A percentile compares a stretch with the other conserved stretches of the same genome.
phyloP scores from a whole-genome alignment of 2,329 filamentous ascomycete genomes.

The Fusarium guadeloupense region DNA sequence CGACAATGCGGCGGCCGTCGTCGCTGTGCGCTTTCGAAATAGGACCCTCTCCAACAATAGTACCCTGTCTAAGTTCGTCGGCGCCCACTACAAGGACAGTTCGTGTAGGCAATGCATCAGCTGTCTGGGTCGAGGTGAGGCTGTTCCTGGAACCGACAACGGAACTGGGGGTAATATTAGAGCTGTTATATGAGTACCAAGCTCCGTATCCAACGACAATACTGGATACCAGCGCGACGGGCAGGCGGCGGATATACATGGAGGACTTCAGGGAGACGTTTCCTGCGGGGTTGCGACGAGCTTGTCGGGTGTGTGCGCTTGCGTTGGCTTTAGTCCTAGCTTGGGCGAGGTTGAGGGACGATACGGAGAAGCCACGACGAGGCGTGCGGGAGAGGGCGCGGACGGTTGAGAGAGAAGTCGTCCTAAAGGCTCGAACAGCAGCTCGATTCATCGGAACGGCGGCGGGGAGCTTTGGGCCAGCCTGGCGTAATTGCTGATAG shows the following conservation, averaged over 20 bases:
- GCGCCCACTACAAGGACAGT: slow-evolving; percentile 88
- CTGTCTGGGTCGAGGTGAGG: slow-evolving; percentile 53
- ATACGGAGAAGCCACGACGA: slow-evolving; percentile 53
- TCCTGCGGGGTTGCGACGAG: slow-evolving; percentile 36
- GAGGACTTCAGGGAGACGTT: slow-evolving; percentile 68
- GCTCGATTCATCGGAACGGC: slow-evolving; percentile 75
- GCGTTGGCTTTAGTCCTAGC: slow-evolving; percentile 64
- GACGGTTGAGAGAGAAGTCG: slow-evolving; percentile 71
- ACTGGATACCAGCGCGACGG: slow-evolving; percentile 72
- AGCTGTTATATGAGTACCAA: slow-evolving; percentile 74
- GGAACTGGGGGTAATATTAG: slow-evolving; percentile 47
- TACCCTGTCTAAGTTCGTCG: slow-evolving; percentile 88
- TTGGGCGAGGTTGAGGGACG: slow-evolving; percentile 67
- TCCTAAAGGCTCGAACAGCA: slow-evolving; percentile 73
- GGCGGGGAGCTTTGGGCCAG: slow-evolving; percentile 25
- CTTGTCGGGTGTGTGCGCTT: slow-evolving; percentile 55
- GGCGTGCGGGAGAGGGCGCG: slow-evolving; percentile 63
- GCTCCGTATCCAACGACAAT: slow-evolving; percentile 76
- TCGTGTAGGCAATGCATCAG: slow-evolving; percentile 59
- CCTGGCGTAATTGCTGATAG: neutral
- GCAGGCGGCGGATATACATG: slow-evolving; percentile 78
- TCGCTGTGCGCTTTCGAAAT: slow-evolving; percentile 89
- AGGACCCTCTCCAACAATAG: slow-evolving; percentile 84
- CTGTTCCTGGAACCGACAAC: slow-evolving; percentile 50
- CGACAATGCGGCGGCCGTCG: slow-evolving; percentile 84